Percentiles rank a stretch among this genome's conserved stretches.
These are phyloP conservation scores for Alternaria gaisen DNA, from an alignment of 2,329 filamentous ascomycete genomes.

Conservation along the genomic window DNA sequence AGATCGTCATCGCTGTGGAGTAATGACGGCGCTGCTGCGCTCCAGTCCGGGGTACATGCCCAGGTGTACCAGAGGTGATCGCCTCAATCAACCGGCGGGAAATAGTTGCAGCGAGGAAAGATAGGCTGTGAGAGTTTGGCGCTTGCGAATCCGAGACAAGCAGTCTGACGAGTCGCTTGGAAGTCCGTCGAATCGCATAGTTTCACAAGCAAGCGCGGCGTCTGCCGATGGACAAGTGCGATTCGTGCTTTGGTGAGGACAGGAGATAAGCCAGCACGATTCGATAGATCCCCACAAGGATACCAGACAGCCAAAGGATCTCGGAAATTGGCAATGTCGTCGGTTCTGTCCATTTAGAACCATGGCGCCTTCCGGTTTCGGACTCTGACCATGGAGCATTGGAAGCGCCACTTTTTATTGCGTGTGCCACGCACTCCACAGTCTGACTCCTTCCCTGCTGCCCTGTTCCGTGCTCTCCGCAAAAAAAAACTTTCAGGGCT, in stretches of 20 bases:
- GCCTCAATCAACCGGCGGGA: slow-evolving; percentile 13
- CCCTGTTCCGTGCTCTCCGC: slow-evolving; percentile 13
- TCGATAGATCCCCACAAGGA: slow-evolving; percentile 26
- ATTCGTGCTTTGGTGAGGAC: slow-evolving; percentile 9
- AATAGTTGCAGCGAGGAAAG: slow-evolving; percentile 1
- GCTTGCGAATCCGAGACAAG: slow-evolving; percentile 9
- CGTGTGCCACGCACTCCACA: slow-evolving; percentile 20
- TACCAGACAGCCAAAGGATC: slow-evolving; percentile 4
- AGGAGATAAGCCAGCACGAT: slow-evolving; percentile 20
- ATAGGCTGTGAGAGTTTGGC: slow-evolving; percentile 11
- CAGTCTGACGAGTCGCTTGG: not conserved
- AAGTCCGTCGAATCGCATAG: slow-evolving; percentile 9
- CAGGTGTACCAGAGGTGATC: slow-evolving; percentile 15
- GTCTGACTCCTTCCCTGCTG: slow-evolving; percentile 9
- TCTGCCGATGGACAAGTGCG: slow-evolving; percentile 18
- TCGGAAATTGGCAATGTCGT: slow-evolving; percentile 20
- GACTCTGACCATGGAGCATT: slow-evolving; percentile 13
- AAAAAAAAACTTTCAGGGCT: slow-evolving; percentile 13
- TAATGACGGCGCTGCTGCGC: slow-evolving; percentile 24
- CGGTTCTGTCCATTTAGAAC: not conserved
- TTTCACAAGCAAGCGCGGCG: slow-evolving; percentile 9
- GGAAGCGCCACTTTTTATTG: slow-evolving; percentile 9
- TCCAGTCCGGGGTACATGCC: slow-evolving; percentile 40
- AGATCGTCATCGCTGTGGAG: slow-evolving; percentile 31
- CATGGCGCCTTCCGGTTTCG: slow-evolving; percentile 23